A percentile compares a stretch with the other conserved stretches of the same genome.
phyloP scores from a whole-genome alignment of 345 rosid species.

The Turnera subulata region DNA sequence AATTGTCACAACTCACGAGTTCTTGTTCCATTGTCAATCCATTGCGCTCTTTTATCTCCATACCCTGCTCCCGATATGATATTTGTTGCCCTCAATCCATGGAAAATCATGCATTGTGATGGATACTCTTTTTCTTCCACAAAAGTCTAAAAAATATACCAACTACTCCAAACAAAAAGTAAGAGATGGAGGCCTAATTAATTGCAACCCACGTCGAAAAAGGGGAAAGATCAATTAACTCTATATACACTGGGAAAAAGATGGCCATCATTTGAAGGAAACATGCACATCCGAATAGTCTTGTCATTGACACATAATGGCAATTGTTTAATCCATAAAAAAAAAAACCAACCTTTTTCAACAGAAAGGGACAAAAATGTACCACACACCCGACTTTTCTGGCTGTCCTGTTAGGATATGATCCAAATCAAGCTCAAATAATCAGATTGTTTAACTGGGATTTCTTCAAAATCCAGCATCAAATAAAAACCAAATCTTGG shows the following conservation, averaged over 20 bases:
- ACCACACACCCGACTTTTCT: constrained; percentile 18
- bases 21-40: not conserved
- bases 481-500: constrained; percentile 17
- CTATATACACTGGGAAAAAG: no score
- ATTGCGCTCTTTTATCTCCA: not conserved
- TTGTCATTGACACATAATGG: no score
- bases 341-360: no score
- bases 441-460: constrained; percentile 18
- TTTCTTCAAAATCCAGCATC: constrained; percentile 11
- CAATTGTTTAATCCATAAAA: no score
- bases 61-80: not conserved
- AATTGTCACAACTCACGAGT: not conserved
- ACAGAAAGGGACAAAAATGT: constrained; percentile 27
- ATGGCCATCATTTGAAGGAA: no score
- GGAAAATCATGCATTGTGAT: not conserved
- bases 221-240: no score
- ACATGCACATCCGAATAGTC: no score
- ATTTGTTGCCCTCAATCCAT: not conserved
- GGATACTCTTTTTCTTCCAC: not conserved
- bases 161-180: constrained; percentile 7
- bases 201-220: not conserved
- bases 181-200: not conserved
- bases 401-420: constrained; percentile 14
- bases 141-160: not conserved
- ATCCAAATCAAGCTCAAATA: constrained; percentile 13